Evolutionary conservation across 2,329 filamentous ascomycete species (phyloP), one percentile per base, ranked within the genome.

Genomic region (Ramularia endophylla): DNA sequence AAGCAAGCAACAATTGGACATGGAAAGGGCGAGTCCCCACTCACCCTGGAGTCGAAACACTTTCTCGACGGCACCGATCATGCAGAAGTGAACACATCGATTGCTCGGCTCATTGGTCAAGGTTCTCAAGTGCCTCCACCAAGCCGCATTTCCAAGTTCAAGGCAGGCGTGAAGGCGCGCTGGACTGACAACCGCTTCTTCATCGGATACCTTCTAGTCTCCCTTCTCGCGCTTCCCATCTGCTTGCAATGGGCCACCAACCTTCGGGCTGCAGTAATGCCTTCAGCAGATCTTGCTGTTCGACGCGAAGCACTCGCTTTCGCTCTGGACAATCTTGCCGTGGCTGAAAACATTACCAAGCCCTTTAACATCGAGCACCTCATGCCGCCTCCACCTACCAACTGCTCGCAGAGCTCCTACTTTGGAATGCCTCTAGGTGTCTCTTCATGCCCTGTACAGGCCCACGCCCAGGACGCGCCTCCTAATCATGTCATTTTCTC

Each of bases 401-500:
- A 41, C 38, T 43, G 38, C 13, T 30, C 25, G 11, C 39, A 32
- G 5, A 38, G 43, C 12, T 20, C 17, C 13, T 35, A 36, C 19
- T 15, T 34, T 31, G 34, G 38, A 28, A 32, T 32, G 27, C 13
- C 27, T 8, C n/a, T 34, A 4, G 16, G 16, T 9, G 6, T 25
- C 22, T 25, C 22, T 6, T 25, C 22, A 25, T 25, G 22, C 11
- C 22, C 22, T 25, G 22, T 25, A 25, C 22, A 25, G 22, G 22
- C 11, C 11, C 22, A 25, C 11, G 22, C 22, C 22, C 6, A 25
- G 22, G 11, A 25, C 22, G 22, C 22, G 22, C 44, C 18, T 19
- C n/a, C 28, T 9, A 58, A 61, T 20, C 47, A 52, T 40, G 41
- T 60, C n/a, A 39, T 61, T 6, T 32, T 61, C 11, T 57, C 58